phyloP scores from a whole-genome alignment of 164 flowering plant species.

The Magnolia officinalis region DNA sequence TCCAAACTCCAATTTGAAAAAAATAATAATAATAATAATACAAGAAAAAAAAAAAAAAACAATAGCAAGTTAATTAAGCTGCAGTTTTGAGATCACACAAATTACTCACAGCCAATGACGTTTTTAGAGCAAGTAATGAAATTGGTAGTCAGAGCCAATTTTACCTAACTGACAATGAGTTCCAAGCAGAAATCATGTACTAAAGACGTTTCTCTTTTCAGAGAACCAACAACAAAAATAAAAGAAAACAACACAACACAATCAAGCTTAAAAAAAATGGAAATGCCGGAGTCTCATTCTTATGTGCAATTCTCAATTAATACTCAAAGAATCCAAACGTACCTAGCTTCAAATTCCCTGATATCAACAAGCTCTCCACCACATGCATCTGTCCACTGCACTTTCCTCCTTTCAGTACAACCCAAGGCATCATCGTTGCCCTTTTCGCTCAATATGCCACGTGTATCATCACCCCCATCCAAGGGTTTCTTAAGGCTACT shows the following conservation, averaged over 20 bases:
- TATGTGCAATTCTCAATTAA: not conserved
- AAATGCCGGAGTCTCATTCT: not conserved
- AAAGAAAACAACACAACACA: no score
- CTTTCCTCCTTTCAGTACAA: constrained; percentile 53
- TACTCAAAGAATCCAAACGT: constrained; percentile 17
- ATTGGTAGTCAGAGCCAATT: no score
- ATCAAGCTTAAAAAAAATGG: not conserved
- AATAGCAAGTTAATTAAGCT: not conserved
- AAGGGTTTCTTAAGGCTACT: constrained; percentile 69
- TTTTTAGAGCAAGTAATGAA: no score
- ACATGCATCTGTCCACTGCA: constrained; percentile 85
- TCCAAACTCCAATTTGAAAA: not conserved
- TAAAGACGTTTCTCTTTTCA: no score
- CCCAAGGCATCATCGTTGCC: constrained; percentile 20
- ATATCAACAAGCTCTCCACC: constrained; percentile 83
- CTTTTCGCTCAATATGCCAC: constrained; percentile 23
- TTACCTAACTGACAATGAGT: no score
- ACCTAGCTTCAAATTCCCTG: constrained; percentile 90
- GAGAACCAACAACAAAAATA: no score
- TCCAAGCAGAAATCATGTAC: no score
- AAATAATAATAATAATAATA: not conserved
- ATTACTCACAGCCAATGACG: not conserved
- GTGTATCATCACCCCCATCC: constrained; percentile 19
- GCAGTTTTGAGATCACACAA: not conserved
- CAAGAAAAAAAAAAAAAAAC: not conserved